Evolutionary conservation across 192 early-diverging fungal species (phyloP).

Genomic region (Funneliformis geosporum): DNA sequence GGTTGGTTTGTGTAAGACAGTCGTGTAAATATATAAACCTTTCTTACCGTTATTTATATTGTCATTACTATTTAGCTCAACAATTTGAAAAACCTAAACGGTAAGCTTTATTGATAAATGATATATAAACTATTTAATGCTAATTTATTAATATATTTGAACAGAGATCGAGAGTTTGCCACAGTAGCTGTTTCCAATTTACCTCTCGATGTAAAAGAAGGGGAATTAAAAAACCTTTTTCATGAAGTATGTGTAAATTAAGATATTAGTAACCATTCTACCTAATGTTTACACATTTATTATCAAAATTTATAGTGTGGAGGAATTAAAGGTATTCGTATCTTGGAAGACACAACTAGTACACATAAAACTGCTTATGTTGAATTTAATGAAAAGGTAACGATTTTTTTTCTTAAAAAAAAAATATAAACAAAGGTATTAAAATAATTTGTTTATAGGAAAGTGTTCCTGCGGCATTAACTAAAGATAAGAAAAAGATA

Average conservation of each 20-base stretch:
- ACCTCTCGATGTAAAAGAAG: background rate
- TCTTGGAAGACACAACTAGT: background rate
- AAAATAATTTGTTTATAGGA: background rate
- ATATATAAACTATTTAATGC: background rate
- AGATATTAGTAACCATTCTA: background rate
- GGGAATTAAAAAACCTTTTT: conserved; percentile 13
- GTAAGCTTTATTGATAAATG: background rate
- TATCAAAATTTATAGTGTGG: conserved; percentile 6
- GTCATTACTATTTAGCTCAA: background rate
- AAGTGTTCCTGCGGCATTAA: conserved; percentile 13
- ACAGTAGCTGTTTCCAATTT: conserved; percentile 8
- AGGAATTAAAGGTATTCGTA: background rate
- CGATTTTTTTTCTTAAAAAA: background rate
- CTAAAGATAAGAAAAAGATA: conserved; percentile 26
- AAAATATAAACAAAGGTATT: background rate
- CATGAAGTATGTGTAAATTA: background rate
- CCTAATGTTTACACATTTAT: background rate
- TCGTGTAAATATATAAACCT: background rate
- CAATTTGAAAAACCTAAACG: conserved; percentile 2
- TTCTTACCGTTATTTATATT: background rate
- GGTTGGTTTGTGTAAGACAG: background rate
- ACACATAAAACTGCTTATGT: background rate
- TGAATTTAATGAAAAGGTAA: conserved; percentile 20
- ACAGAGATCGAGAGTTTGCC: conserved; percentile 10
- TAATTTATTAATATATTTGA: background rate